A percentile compares a stretch with the other conserved stretches of the same genome.
Evolutionary conservation across 495 filamentous ascomycete species (phyloP).

Genomic region (Hyaloscypha bicolor): DNA sequence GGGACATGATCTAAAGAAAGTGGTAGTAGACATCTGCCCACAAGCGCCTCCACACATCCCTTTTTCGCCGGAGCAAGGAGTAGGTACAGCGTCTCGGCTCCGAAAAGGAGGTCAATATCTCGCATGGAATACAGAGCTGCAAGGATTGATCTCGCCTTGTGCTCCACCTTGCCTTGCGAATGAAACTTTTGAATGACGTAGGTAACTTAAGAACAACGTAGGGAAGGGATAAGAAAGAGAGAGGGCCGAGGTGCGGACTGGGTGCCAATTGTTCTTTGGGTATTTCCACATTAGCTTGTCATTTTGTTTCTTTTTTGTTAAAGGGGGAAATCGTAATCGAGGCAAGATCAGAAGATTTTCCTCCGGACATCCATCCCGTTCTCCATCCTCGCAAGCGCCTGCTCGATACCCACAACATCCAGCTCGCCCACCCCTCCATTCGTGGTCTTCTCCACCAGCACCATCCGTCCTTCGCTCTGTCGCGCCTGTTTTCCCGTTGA

Average conservation of each 20-base stretch:
- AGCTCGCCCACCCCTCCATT: slow-evolving; percentile 48
- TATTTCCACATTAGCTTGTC: slow-evolving; percentile 20
- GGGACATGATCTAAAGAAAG: neutral
- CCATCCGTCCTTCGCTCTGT: slow-evolving; percentile 27
- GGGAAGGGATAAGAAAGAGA: neutral
- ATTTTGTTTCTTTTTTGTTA: neutral
- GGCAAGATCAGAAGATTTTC: slow-evolving; percentile 18
- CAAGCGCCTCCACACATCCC: neutral
- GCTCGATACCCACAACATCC: slow-evolving; percentile 59
- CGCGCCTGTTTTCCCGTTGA: slow-evolving; percentile 13
- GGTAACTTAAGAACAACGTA: neutral
- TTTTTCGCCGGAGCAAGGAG: neutral
- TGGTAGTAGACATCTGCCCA: neutral
- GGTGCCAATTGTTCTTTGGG: neutral
- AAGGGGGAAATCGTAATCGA: neutral
- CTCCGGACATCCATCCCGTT: slow-evolving; percentile 21
- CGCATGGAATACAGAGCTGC: slow-evolving; percentile 66
- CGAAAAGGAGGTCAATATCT: slow-evolving; percentile 45
- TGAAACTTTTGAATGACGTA: neutral
- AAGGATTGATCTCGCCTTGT: slow-evolving; percentile 67
- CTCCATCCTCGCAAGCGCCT: slow-evolving; percentile 37
- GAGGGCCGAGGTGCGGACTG: neutral
- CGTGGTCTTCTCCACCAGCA: slow-evolving; percentile 47
- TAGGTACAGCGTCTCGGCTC: slow-evolving; percentile 2
- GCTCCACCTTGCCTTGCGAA: slow-evolving; percentile 60